Base-by-base conservation (phyloP, 2,329 filamentous ascomycete species). In the Colletotrichum musicola region DNA sequence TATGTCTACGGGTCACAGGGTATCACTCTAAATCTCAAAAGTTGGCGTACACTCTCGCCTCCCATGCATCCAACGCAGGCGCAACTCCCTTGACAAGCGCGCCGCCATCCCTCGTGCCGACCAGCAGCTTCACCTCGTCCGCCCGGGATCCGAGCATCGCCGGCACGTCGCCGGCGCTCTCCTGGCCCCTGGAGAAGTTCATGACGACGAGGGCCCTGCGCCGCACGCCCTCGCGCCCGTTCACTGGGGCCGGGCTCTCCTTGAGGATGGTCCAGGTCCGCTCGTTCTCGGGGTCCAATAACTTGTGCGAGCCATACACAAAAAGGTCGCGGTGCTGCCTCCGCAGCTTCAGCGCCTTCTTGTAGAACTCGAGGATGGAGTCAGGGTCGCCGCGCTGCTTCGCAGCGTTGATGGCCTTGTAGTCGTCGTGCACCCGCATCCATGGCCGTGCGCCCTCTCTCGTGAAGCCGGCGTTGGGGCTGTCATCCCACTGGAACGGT, bases 381-480 rank as follows among this genome's bases (percentile, higher is more conserved):
- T 81, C 74, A 0, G 74, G 74, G n/a, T 87, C 83, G 0, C 73
- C 70, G 1, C 73, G 70, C 73, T 90, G 87, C 2, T 75, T 75
- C 0, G 81, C 82, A 2, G 85, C 89, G 66, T 93, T 93, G 74
- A 90, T 82, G 1, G 79, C 74, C 2, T 72, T 72, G 72, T 87
- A 90, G 35, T 85, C 81, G 20, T 90, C 87, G 72, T 92, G 89
- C 1, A 90, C 85, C 1, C 87, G 82, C 88, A 93, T 93, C 91
- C 91, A 93, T 0, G 91, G 89, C 71, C 82, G 83, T 0, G 74
- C 75, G 0, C 64, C 71, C 0, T 65, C 71, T 14, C 74, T 72
- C 0, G 88, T 86, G 76, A 93, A 93, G 0, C 91, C 91, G 0
- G 88, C 88, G 69, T 91, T 84, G 0, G 84, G 78, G 0, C 81